Base-by-base conservation (phyloP, 192 early-diverging fungal species). In the Backusella sp. region DNA sequence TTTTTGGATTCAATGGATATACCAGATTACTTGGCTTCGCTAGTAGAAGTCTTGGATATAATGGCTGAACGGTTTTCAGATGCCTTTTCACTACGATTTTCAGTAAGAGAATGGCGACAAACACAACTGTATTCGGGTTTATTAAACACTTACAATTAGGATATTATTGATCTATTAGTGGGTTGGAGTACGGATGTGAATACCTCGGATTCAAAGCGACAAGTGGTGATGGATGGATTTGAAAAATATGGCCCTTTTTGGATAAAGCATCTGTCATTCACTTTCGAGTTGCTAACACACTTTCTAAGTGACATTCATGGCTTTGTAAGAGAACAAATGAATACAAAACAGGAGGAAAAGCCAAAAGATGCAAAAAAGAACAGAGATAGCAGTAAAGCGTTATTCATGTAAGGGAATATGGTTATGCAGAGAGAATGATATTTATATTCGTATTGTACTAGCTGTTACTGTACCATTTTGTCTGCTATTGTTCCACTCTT, bases 161-260 rank as follows among this genome's bases (percentile, higher is more conserved):
- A 80, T 44, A 82, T 93, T 66, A 77, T 93, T 52, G 89, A 92
- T 83, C 77, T 92, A 28, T 83, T 94, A 19, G 85, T 93, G 28
- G 92, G 90, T 12, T 93, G 93, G 92, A 77, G 87, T 73, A 84
- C 91, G 39, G 91, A 93, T 77, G 75, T 80, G n/a, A 69, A 71
- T 14, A 73, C 88, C 0, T 79, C 82, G 1, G 82, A 77, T 37
- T 34, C 70, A 7, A 76, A 89, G 9, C 76, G 82, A 62, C 67
- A 30, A 3, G 69, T 42, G 30, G 14, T 49, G 46, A 49, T 72
- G 82, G 88, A 88, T 8, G 70, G 84, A 2, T 85, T 89, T 67
- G 77, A 74, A 62, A 77, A 73, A 56, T 79, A 87, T 44, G 76
- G 79, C 62, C 19, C 49, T 14, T 86, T 82, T 59, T 92, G 91